Percentiles rank a stretch among this genome's conserved stretches.
These are phyloP conservation scores for Dictyostelium brefeldianum DNA, from an alignment of 78 protist genomes.

Conservation along the genomic window DNA sequence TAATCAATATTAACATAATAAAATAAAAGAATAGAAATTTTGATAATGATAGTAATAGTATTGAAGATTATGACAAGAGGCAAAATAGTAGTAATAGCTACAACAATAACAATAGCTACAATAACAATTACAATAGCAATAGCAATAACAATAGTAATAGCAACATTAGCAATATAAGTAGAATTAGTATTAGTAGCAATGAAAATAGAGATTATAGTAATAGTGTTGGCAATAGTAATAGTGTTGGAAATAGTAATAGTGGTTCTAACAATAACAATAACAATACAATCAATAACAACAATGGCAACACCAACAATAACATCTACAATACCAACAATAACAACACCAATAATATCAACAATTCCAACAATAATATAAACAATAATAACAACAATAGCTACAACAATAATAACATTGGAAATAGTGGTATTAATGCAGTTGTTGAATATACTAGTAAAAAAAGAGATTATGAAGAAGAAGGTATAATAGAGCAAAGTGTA, in stretches of 20 bases:
- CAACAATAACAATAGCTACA: background rate
- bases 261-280: background rate
- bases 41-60: background rate
- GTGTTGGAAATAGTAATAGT: background rate
- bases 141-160: background rate
- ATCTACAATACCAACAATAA: too few species aligned
- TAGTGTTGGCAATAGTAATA: background rate
- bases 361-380: too few species aligned
- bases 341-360: too few species aligned
- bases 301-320: background rate
- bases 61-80: background rate
- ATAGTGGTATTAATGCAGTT: too few species aligned
- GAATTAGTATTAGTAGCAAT: background rate
- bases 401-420: too few species aligned
- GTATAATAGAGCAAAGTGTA: too few species aligned
- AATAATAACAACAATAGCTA: too few species aligned
- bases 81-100: background rate
- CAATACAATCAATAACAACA: background rate
- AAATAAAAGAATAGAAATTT: background rate
- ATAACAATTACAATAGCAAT: background rate
- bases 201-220: constrained; percentile 2
- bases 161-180: background rate
- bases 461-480: too few species aligned
- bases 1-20: background rate
- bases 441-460: too few species aligned